Evolutionary conservation across 352 stramenopile genomes (phyloP).

Genomic region (Phytophthora niederhauseri): DNA sequence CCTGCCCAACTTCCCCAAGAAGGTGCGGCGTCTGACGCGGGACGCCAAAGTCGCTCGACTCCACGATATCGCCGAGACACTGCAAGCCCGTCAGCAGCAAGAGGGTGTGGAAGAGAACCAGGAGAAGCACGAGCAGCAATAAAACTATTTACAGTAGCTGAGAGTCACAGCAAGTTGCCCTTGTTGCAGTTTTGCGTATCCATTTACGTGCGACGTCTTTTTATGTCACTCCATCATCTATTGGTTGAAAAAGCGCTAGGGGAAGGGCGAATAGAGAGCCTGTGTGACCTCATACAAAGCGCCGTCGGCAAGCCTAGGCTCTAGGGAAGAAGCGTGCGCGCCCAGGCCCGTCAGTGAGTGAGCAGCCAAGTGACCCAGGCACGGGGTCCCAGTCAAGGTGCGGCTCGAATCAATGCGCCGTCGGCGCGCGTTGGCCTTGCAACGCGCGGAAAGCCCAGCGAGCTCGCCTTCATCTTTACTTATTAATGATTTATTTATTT

Average conservation of each 20-base stretch:
- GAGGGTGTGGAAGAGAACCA: background rate
- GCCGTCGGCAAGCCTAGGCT: slow-evolving; percentile 23
- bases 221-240: slow-evolving; percentile 13
- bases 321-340: slow-evolving; percentile 7
- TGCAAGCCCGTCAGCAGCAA: slow-evolving; percentile 37
- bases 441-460: background rate
- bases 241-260: slow-evolving; percentile 4
- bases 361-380: slow-evolving; percentile 11
- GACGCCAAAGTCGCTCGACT: slow-evolving; percentile 33
- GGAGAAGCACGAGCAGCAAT: slow-evolving; percentile 3
- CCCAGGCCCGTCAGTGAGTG: slow-evolving; percentile 13
- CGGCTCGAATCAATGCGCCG: background rate
- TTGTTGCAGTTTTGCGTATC: slow-evolving; percentile 9
- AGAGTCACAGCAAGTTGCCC: background rate
- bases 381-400: slow-evolving; percentile 21
- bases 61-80: slow-evolving; percentile 34
- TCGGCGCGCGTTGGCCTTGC: background rate
- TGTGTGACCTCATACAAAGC: slow-evolving; percentile 23
- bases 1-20: slow-evolving; percentile 53
- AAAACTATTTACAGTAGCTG: slow-evolving; percentile 31
- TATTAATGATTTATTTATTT: background rate
- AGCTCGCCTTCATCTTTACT: background rate
- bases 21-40: slow-evolving; percentile 10
- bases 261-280: slow-evolving; percentile 15
- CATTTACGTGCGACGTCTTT: background rate